phyloP scores from a whole-genome alignment of 805 yeast genomes.

The Priceomyces medius region DNA sequence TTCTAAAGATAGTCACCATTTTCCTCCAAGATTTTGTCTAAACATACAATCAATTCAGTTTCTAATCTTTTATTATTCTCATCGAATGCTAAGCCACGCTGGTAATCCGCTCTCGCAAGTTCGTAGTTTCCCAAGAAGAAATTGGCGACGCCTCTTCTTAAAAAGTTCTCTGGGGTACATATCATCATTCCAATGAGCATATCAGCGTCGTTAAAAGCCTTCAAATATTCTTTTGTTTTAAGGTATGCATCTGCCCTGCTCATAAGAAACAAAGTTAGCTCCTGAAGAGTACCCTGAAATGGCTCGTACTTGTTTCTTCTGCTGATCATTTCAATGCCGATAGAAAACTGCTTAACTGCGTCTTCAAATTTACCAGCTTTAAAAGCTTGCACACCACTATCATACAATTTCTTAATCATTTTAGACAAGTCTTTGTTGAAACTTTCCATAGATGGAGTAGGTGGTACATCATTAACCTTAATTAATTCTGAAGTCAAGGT shows the following conservation, averaged over 20 bases:
- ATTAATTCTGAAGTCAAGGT: slow-evolving; percentile 38
- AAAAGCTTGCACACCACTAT: slow-evolving; percentile 59
- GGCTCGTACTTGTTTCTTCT: slow-evolving; percentile 73
- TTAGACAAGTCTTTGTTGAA: slow-evolving; percentile 56
- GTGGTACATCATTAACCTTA: slow-evolving; percentile 50
- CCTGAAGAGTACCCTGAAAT: slow-evolving; percentile 70
- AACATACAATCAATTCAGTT: slow-evolving; percentile 47
- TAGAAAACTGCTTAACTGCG: slow-evolving; percentile 59
- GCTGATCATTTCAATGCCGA: slow-evolving; percentile 66
- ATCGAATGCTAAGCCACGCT: slow-evolving; percentile 68
- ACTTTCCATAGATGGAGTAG: slow-evolving; percentile 52
- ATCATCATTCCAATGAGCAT: slow-evolving; percentile 58
- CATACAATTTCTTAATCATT: slow-evolving; percentile 64
- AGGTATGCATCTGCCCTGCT: slow-evolving; percentile 70
- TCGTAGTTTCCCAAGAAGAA: slow-evolving; percentile 60
- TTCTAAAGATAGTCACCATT: slow-evolving; percentile 52
- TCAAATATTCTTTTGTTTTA: slow-evolving; percentile 51
- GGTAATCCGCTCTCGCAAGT: slow-evolving; percentile 64
- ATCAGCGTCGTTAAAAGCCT: slow-evolving; percentile 70
- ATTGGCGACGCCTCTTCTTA: slow-evolving; percentile 67
- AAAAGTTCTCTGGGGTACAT: slow-evolving; percentile 64
- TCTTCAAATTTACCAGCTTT: slow-evolving; percentile 55
- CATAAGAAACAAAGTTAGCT: slow-evolving; percentile 61
- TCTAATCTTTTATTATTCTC: slow-evolving; percentile 51
- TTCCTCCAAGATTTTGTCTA: slow-evolving; percentile 51